Evolutionary conservation across 352 stramenopile species (phyloP), one percentile per base, ranked within the genome.

Genomic region (Aphanomyces invadans): DNA sequence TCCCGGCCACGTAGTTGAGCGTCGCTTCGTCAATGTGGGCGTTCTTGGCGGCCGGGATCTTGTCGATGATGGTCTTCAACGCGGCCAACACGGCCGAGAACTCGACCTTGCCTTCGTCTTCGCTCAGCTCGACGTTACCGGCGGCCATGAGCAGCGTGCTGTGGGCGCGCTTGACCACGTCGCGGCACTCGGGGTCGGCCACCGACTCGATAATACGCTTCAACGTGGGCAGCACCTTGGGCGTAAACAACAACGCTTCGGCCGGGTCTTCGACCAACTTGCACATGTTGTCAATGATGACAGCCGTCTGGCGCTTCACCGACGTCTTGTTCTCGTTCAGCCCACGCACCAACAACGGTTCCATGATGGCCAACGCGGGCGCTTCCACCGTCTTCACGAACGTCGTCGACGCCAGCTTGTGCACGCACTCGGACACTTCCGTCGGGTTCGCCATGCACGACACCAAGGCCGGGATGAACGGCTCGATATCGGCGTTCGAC

Each of bases 211-310:
- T 97, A 68, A 98, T 97, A 73, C 96, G 98, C 77, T 98, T 88
- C 39, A 99, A 85, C 53, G 93, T 96, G 62, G 96, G 96, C 45
- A 99, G 84, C 11, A 99, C 85, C 71, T 98, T 95, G 26, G 95
- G 95, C 76, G 99, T 93, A 81, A 99, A 99, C 31, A 97, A 87
- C 79, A 96, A 93, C 10, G 95, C 96, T 75, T 98, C 94, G 71
- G 96, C 75, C 1, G 96, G 93, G 75, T 99, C 95, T 76, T 99
- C 96, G 70, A 99, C 97, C 44, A 99, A 85, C 87, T 98, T 98
- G 78, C 89, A 97, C 95, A 99, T 98, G 83, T 98, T 99, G 85
- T 99, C 94, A 76, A 98, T 98, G 71, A 99, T 99, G 69, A 99
- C 95, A 70, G 95, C 93, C 54, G 90, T 92, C 81, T 99, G 95